phyloP scores from a whole-genome alignment of 2,329 filamentous ascomycete species.

The Pseudofabraea citricarpa region DNA sequence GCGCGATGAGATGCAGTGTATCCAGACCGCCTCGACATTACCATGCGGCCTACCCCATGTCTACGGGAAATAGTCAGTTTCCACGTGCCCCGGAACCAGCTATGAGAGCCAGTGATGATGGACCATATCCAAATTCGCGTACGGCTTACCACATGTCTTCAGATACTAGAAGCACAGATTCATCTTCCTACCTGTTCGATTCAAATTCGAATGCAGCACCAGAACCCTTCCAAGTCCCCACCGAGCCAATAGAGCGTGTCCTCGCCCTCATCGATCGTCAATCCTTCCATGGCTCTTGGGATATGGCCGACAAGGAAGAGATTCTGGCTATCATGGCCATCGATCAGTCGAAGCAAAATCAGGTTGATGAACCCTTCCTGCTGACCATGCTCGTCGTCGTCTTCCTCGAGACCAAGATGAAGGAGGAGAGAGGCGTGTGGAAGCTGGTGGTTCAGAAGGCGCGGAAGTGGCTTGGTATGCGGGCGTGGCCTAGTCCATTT shows the following conservation, averaged over 20 bases:
- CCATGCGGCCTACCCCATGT: too few relatives aligned
- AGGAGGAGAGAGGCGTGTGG: neutral
- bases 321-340: neutral
- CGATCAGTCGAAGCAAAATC: neutral
- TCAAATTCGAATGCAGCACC: constrained; percentile 1
- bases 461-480: neutral
- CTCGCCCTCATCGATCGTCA: constrained; percentile 48
- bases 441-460: neutral
- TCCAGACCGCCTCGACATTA: neutral
- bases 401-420: neutral
- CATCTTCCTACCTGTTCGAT: neutral
- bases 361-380: neutral
- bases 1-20: neutral
- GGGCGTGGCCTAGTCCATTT: too few relatives aligned
- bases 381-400: neutral
- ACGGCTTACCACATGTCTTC: neutral
- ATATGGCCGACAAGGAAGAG: constrained; percentile 17
- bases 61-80: too few relatives aligned
- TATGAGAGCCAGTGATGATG: neutral
- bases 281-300: constrained; percentile 50
- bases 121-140: neutral
- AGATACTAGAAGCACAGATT: neutral
- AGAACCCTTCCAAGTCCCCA: neutral
- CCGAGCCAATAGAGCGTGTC: constrained; percentile 24
- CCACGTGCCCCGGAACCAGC: neutral